These are phyloP conservation scores for Sporisorium reilianum DNA, from an alignment of 1,284 basidiomycete genomes.

Conservation along the genomic window DNA sequence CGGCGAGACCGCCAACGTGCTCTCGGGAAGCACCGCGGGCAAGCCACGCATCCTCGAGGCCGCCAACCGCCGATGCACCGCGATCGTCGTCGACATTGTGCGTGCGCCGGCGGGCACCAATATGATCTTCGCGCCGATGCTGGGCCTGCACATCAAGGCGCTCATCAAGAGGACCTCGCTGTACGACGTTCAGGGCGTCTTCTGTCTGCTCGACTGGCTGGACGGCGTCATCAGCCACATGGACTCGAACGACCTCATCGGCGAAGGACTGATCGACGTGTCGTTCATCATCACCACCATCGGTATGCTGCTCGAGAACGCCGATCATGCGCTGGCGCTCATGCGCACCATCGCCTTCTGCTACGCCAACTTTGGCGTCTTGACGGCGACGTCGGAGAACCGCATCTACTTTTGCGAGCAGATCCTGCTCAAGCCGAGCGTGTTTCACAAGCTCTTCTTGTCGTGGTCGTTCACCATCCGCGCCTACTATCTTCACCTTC, in stretches of 20 bases:
- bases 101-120: conserved; percentile 50
- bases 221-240: conserved; percentile 63
- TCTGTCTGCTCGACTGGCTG: conserved; percentile 65
- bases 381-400: conserved; percentile 51
- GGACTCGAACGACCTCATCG: conserved; percentile 58
- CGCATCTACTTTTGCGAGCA: conserved; percentile 62
- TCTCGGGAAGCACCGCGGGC: conserved; percentile 63
- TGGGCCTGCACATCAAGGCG: conserved; percentile 62
- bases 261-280: conserved; percentile 56
- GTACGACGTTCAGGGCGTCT: conserved; percentile 66
- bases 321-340: conserved; percentile 64
- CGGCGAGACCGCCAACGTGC: conserved; percentile 65
- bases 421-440: conserved; percentile 57
- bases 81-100: conserved; percentile 66
- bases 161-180: conserved; percentile 64
- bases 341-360: conserved; percentile 67
- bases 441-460: conserved; percentile 66
- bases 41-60: conserved; percentile 67
- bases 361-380: conserved; percentile 64
- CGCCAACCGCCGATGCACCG: conserved; percentile 64
- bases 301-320: conserved; percentile 59
- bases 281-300: conserved; percentile 62
- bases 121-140: conserved; percentile 61
- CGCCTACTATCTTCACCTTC: conserved; percentile 64
- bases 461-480: conserved; percentile 67